Evolutionary conservation across 768 basidiomycete species (phyloP), one percentile per base, ranked within the genome.

Genomic region (Pulveroboletus sp.): DNA sequence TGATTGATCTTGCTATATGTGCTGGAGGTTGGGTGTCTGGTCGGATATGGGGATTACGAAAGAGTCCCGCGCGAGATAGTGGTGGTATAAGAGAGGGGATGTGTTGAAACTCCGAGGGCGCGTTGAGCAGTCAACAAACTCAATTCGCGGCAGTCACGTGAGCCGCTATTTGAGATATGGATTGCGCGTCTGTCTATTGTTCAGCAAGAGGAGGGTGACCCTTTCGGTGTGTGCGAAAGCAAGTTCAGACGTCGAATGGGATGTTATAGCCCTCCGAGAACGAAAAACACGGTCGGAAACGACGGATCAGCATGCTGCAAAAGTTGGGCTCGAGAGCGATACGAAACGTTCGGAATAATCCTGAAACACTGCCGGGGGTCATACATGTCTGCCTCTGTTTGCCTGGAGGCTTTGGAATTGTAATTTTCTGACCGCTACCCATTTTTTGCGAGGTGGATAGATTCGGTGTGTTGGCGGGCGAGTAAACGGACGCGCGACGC

Each of bases 61-160:
- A 58, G 57, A 52, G 59, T 60, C 56, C 55, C 52, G 55, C 54
- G 59, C 60, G 54, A 68, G 77, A 73, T 73, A 71, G 69, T 78
- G 69, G 74, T 75, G 73, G 76, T 78, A 70, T 61, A 69, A 68
- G 62, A 63, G 62, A 70, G 67, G n/a, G 64, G 67, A 61, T 50
- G 60, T 66, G 68, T 70, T 70, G 47, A 71, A 70, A 71, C 68
- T 70, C 68, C 68, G 68, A 68, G 67, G 59, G 64, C 66, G 67
- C 66, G 67, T 69, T 62, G 54, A 64, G 68, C 64, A 67, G 68
- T 68, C 67, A 68, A 68, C 67, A 68, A 68, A 68, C 67, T 69
- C 67, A 68, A 68, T 68, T 68, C 67, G 56, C 67, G 55, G 56
- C 54, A 68, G 67, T 68, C 67, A 68, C 67, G 67, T 68, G 67